A percentile compares a stretch with the other conserved stretches of the same genome.
These are phyloP conservation scores for Zopfochytrium polystomum DNA, from an alignment of 371 early-diverging fungal species.

Conservation along the genomic window DNA sequence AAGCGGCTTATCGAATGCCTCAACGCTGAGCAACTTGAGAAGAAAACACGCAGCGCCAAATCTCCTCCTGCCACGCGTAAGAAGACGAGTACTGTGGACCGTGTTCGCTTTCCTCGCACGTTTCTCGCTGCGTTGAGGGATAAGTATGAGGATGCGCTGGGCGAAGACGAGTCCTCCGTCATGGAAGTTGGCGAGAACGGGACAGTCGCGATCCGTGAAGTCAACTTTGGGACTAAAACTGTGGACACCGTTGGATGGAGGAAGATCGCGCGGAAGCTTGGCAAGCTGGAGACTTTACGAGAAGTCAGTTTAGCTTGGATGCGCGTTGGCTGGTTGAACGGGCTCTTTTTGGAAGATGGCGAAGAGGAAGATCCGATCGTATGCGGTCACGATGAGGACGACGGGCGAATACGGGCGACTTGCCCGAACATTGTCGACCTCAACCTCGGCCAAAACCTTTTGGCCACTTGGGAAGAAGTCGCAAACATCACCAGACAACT, in stretches of 20 bases:
- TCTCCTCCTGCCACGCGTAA: constrained; percentile 34
- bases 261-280: constrained; percentile 57
- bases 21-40: constrained; percentile 2
- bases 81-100: neutral
- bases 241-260: constrained; percentile 82
- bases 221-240: constrained; percentile 29
- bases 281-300: constrained; percentile 42
- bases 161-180: constrained; percentile 25
- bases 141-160: constrained; percentile 47
- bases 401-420: constrained; percentile 32
- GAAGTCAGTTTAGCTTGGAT: constrained; percentile 57
- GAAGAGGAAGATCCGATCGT: constrained; percentile 28
- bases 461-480: constrained; percentile 60
- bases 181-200: constrained; percentile 10
- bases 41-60: too few species aligned
- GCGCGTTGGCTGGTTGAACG: constrained; percentile 38
- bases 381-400: constrained; percentile 25
- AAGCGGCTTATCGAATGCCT: constrained; percentile 48
- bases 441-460: constrained; percentile 68
- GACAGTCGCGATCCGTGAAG: neutral
- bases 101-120: constrained; percentile 16
- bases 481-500: constrained; percentile 61
- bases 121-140: constrained; percentile 56
- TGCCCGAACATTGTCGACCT: constrained; percentile 62
- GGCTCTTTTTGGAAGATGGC: neutral